Percentiles rank a stretch among this genome's conserved stretches.
phyloP scores from a whole-genome alignment of 108 stramenopile species.

The Skeletonema marinoi region DNA sequence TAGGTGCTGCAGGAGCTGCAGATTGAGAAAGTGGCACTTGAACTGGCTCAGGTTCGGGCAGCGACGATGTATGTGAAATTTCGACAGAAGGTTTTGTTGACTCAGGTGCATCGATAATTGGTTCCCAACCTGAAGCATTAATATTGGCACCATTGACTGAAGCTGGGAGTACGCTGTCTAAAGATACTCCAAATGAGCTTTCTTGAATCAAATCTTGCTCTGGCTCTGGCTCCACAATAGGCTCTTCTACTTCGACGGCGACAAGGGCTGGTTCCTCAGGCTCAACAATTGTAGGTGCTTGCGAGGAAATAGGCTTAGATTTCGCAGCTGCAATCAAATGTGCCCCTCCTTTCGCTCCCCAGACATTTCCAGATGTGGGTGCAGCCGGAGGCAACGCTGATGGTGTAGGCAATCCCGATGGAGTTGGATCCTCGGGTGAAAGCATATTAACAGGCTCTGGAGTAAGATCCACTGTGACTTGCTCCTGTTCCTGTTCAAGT shows the following conservation, averaged over 20 bases:
- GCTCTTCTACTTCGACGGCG: conserved; percentile 5
- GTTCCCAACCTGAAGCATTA: conserved; percentile 59
- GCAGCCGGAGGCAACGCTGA: conserved; percentile 33
- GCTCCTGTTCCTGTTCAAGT: conserved; percentile 14
- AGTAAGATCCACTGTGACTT: conserved; percentile 50
- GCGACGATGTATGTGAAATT: conserved; percentile 15
- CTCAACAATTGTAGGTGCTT: conserved; percentile 16
- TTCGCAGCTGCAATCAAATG: conserved; percentile 82
- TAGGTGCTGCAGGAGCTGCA: conserved; percentile 11
- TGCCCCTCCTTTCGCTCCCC: conserved; percentile 88
- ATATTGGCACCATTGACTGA: conserved; percentile 55
- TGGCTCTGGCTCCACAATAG: conserved; percentile 9
- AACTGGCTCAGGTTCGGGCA: conserved; percentile 24
- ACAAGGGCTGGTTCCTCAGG: conserved; percentile 24
- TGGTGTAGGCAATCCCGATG: conserved; percentile 47
- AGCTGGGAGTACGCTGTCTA: conserved; percentile 46
- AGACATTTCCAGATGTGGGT: conserved; percentile 71
- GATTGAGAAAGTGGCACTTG: conserved; percentile 17
- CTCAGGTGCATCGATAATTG: conserved; percentile 33
- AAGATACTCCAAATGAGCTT: conserved; percentile 26
- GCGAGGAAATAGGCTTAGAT: conserved; percentile 49
- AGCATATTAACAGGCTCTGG: conserved; percentile 12
- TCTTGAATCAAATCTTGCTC: conserved; percentile 21
- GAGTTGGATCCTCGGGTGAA: conserved; percentile 53
- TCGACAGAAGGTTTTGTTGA: conserved; percentile 18